Base-by-base conservation (phyloP, 1,139 yeast genomes). In the Ogataea hybrid region DNA sequence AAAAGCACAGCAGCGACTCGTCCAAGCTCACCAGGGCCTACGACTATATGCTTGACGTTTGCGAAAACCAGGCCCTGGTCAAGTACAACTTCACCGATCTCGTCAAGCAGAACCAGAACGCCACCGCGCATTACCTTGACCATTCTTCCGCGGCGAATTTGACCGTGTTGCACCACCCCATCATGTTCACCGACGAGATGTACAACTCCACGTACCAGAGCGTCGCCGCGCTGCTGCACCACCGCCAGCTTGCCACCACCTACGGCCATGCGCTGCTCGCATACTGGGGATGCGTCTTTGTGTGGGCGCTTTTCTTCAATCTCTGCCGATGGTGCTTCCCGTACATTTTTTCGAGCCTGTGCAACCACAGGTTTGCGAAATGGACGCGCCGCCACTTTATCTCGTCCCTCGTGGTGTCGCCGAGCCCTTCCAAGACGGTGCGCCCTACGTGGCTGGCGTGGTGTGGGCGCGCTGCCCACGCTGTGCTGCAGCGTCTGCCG, bases 271-370 rank as follows among this genome's bases (percentile, higher is more conserved):
- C 42, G 7, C 42, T 62, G 10, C 43, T 61, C 16, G 52, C 52
- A 0, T 64, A 61, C 36, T 64, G 68, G 68, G 56, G 49, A 1
- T 10, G 50, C 5, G 47, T 62, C 4, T 38, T 53, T 2, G 21
- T 55, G 29, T 14, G 28, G 6, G 58, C 62, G 4, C 29, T 50
- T 5, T 9, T 55, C 3, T 39, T 49, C 23, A 63, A 64, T 42
- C 42, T 57, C 21, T 42, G 52, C 1, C 52, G 55, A 15, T 64
- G 68, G 68, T 55, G 65, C 29, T 50, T 53, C n/a, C 68, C 68
- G 0, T 51, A 51, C 33, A 39, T 47, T 22, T 50, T 48, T 21
- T 50, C 54, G 32, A 46, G 43, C 18, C 34, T 56, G 5, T 49
- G 54, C 20, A 52, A 51, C 25, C 45, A 46, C 4, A 44, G 28